phyloP scores from a whole-genome alignment of 208 protist genomes.

The Leishmania amazonensis region DNA sequence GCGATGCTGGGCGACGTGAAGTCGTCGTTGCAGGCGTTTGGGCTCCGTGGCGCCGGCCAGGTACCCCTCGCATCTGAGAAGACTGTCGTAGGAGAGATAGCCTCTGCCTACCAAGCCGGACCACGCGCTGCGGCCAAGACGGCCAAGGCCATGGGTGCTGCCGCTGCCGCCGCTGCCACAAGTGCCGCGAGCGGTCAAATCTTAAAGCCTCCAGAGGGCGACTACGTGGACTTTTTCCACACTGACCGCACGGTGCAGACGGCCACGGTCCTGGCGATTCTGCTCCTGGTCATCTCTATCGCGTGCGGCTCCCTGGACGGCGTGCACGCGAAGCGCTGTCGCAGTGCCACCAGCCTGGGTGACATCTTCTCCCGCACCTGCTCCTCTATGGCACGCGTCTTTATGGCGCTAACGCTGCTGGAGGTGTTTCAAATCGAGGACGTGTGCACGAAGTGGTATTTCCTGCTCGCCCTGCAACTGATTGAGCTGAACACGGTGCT shows the following conservation, averaged over 20 bases:
- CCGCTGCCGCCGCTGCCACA: conserved; percentile 1
- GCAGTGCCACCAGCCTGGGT: conserved; percentile 79
- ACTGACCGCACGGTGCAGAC: conserved; percentile 51
- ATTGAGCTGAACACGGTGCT: conserved; percentile 88
- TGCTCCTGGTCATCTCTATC: conserved; percentile 69
- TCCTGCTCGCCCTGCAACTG: conserved; percentile 73
- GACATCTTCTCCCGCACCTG: conserved; percentile 89
- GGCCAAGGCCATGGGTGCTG: neutral
- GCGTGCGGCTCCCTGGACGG: conserved; percentile 79
- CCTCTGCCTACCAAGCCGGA: conserved; percentile 8
- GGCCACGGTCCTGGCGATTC: conserved; percentile 62
- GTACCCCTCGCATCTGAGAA: conserved; percentile 24
- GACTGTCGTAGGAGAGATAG: conserved; percentile 15
- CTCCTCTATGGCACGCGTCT: conserved; percentile 74
- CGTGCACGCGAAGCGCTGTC: conserved; percentile 79
- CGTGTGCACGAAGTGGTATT: conserved; percentile 75
- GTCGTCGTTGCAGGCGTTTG: conserved; percentile 44
- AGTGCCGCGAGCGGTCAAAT: neutral
- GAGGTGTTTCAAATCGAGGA: conserved; percentile 71
- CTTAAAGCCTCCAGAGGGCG: conserved; percentile 9
- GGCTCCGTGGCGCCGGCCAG: conserved; percentile 47
- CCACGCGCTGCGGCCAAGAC: neutral
- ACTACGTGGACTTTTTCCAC: conserved; percentile 54
- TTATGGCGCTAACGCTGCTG: conserved; percentile 82
- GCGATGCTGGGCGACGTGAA: conserved; percentile 26